Evolutionary conservation across 306 rosid species (phyloP).

Genomic region (Inga laurina): DNA sequence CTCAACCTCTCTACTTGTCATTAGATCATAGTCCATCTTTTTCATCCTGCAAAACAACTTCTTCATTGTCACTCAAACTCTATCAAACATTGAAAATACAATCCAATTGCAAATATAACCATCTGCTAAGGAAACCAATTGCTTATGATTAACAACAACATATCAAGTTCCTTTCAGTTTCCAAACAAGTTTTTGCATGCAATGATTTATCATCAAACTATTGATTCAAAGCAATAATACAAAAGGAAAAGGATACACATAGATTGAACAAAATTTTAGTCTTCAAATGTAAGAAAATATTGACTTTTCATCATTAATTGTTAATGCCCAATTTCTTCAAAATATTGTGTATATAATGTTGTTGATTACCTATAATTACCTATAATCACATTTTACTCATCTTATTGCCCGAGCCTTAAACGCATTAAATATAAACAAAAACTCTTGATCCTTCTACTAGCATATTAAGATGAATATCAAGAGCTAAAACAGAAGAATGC

Average conservation of each 20-base stretch:
- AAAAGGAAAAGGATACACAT: neutral
- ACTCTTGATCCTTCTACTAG: neutral
- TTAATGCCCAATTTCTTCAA: constrained; percentile 6
- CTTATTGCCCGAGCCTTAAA: neutral
- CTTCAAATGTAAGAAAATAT: constrained; percentile 17
- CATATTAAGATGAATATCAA: constrained; percentile 1
- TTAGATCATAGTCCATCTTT: no score
- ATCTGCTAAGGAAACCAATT: no score
- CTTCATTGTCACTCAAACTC: no score
- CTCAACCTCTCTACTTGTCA: no score
- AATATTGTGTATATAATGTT: constrained; percentile 13
- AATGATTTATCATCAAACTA: no score
- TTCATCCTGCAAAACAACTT: no score
- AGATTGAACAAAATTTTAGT: neutral
- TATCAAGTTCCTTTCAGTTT: no score
- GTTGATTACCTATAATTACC: neutral
- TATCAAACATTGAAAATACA: no score
- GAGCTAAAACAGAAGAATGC: constrained; percentile 16
- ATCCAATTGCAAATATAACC: no score
- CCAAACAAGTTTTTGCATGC: no score
- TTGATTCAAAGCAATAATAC: no score
- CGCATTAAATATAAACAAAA: neutral
- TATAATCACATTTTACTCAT: constrained; percentile 6
- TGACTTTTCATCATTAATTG: constrained; percentile 13
- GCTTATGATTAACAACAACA: no score